Evolutionary conservation across 129 eudicot species (phyloP).

Genomic region (Escallonia herrerae): DNA sequence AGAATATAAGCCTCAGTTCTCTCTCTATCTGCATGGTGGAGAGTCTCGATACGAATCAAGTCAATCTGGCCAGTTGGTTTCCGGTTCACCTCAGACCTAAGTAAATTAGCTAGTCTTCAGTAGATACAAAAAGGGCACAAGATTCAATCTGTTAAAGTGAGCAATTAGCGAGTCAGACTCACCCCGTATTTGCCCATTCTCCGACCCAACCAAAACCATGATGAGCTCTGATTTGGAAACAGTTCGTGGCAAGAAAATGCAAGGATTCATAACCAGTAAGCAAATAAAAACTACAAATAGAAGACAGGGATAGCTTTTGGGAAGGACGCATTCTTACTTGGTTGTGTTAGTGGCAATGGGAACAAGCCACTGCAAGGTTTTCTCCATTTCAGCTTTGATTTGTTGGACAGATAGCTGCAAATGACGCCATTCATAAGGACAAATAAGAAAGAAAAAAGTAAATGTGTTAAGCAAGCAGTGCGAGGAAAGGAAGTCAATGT

Average conservation of each 20-base stretch:
- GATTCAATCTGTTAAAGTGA: slow-evolving; percentile 3
- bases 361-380: slow-evolving; percentile 91
- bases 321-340: slow-evolving; percentile 49
- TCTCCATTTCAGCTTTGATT: slow-evolving; percentile 98
- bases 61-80: slow-evolving; percentile 65
- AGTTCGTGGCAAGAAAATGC: slow-evolving; percentile 1
- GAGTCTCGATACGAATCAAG: slow-evolving; percentile 76
- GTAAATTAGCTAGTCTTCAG: not conserved
- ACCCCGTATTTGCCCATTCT: slow-evolving; percentile 99
- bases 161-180: slow-evolving; percentile 3
- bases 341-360: slow-evolving; percentile 96
- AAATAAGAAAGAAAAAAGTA: not conserved
- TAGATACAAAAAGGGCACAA: slow-evolving; percentile 5
- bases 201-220: slow-evolving; percentile 99
- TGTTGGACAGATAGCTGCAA: slow-evolving; percentile 69
- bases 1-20: slow-evolving; percentile 80
- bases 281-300: not conserved
- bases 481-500: too few species aligned
- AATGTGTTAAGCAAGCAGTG: not conserved
- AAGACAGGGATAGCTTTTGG: not conserved
- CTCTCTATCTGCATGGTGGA: slow-evolving; percentile 83
- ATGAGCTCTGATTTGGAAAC: slow-evolving; percentile 64
- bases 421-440: slow-evolving; percentile 10
- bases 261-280: slow-evolving; percentile 15
- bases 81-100: slow-evolving; percentile 66